Conservation (phyloP, 805 yeast species). For the Nakazawaea laoshanensis region DNA sequence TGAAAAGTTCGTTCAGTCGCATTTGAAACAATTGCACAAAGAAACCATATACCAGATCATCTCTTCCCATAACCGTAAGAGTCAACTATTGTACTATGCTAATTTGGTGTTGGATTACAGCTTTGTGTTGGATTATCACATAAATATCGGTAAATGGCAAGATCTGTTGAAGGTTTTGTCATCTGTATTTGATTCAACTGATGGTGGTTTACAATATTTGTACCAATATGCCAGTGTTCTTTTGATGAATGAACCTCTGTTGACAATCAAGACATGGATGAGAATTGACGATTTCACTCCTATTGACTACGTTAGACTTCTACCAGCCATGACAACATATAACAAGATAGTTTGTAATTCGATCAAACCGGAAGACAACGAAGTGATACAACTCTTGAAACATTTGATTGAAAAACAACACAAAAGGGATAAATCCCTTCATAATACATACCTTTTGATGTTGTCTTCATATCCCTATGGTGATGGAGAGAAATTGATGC, state of each 20-base stretch:
- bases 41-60: slow-evolving; percentile 68
- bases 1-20: slow-evolving; percentile 39
- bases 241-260: slow-evolving; percentile 56
- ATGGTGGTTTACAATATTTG: slow-evolving; percentile 25
- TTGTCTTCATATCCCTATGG: slow-evolving; percentile 40
- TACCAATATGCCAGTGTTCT: slow-evolving; percentile 66
- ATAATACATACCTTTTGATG: slow-evolving; percentile 63
- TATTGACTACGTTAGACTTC: slow-evolving; percentile 52
- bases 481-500: slow-evolving; percentile 35
- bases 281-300: slow-evolving; percentile 23
- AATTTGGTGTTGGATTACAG: slow-evolving; percentile 58
- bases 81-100: slow-evolving; percentile 61
- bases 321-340: slow-evolving; percentile 73
- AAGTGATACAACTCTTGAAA: slow-evolving; percentile 56
- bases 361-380: slow-evolving; percentile 41
- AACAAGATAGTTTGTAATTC: slow-evolving; percentile 33
- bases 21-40: slow-evolving; percentile 47
- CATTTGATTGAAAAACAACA: slow-evolving; percentile 39
- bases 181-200: slow-evolving; percentile 25
- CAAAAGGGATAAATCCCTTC: slow-evolving; percentile 40
- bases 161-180: slow-evolving; percentile 55
- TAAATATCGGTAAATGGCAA: slow-evolving; percentile 63
- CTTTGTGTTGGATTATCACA: slow-evolving; percentile 61
- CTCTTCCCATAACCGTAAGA: slow-evolving; percentile 52
- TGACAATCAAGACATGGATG: slow-evolving; percentile 76